Percentiles rank a stretch among this genome's conserved stretches.
Conservation (phyloP, 2,329 filamentous ascomycete species). For the Alternaria conjuncta region DNA sequence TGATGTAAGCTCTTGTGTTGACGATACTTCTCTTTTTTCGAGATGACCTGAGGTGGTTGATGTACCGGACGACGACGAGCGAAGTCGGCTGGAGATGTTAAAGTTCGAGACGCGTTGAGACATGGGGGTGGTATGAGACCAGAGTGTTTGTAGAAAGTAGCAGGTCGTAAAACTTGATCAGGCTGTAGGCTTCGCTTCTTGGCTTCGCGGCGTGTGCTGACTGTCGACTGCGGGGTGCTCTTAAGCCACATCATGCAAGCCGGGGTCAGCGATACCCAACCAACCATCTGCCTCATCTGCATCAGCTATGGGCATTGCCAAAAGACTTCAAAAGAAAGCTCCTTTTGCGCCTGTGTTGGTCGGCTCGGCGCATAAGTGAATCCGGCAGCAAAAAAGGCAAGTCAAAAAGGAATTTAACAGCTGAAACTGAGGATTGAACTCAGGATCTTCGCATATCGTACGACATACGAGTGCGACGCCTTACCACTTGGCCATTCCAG, state of each 20-base stretch:
- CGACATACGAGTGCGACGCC: constrained; percentile 30
- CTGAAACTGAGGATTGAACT: constrained; percentile 28
- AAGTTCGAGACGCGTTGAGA: too few relatives aligned
- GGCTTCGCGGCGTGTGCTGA: neutral
- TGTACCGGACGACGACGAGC: accelerated
- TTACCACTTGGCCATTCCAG: constrained; percentile 31
- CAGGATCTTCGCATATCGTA: constrained; percentile 28
- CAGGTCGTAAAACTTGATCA: accelerated
- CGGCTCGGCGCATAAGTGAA: neutral
- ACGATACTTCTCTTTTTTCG: too few relatives aligned
- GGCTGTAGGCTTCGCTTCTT: neutral
- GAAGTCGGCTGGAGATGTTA: accelerated
- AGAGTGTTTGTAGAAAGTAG: neutral
- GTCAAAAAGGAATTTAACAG: neutral
- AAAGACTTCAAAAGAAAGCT: neutral
- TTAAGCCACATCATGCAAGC: neutral
- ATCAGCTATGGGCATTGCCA: neutral
- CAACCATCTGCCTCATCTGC: accelerated
- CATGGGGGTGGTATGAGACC: neutral
- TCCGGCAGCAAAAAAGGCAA: neutral
- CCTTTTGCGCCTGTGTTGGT: neutral
- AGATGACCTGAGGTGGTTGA: too few relatives aligned
- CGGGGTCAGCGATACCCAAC: neutral
- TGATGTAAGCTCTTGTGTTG: too few relatives aligned
- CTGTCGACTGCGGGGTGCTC: neutral